These are phyloP conservation scores for Myriosclerotinia curreyana DNA, from an alignment of 2,329 filamentous ascomycete species.

Conservation along the genomic window DNA sequence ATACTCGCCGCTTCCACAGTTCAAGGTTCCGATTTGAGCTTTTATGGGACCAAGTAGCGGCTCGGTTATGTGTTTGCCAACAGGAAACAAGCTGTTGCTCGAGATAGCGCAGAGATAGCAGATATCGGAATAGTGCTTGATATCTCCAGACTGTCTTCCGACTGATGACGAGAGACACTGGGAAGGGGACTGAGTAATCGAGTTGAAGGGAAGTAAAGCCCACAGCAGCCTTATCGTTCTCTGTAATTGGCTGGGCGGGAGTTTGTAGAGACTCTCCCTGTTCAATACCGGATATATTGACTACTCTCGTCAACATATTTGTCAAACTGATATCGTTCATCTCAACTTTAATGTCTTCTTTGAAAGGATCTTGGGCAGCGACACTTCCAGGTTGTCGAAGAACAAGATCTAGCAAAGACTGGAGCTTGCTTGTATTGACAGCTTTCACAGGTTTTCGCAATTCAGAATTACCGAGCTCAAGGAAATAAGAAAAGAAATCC, in stretches of 20 bases:
- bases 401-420: slow-evolving; percentile 92
- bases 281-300: slow-evolving; percentile 94
- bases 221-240: slow-evolving; percentile 80
- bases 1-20: slow-evolving; percentile 88
- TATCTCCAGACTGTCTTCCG: slow-evolving; percentile 96
- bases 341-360: slow-evolving; percentile 95
- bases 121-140: slow-evolving; percentile 91
- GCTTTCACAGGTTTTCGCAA: slow-evolving; percentile 82
- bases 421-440: slow-evolving; percentile 89
- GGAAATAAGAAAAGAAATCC: slow-evolving; percentile 97
- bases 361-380: slow-evolving; percentile 92
- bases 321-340: slow-evolving; percentile 95
- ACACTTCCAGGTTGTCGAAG: slow-evolving; percentile 94
- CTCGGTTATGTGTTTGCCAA: slow-evolving; percentile 87
- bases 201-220: slow-evolving; percentile 92
- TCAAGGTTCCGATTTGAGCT: slow-evolving; percentile 72
- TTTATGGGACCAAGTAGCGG: slow-evolving; percentile 76
- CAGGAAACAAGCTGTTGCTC: slow-evolving; percentile 82
- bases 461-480: slow-evolving; percentile 86
- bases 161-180: slow-evolving; percentile 90
- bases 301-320: slow-evolving; percentile 91
- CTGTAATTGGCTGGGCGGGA: slow-evolving; percentile 60
- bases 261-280: slow-evolving; percentile 79
- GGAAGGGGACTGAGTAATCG: slow-evolving; percentile 92
- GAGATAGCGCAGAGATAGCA: slow-evolving; percentile 83